These are phyloP conservation scores for Russula compacta DNA, from an alignment of 768 basidiomycete species.

Conservation along the genomic window DNA sequence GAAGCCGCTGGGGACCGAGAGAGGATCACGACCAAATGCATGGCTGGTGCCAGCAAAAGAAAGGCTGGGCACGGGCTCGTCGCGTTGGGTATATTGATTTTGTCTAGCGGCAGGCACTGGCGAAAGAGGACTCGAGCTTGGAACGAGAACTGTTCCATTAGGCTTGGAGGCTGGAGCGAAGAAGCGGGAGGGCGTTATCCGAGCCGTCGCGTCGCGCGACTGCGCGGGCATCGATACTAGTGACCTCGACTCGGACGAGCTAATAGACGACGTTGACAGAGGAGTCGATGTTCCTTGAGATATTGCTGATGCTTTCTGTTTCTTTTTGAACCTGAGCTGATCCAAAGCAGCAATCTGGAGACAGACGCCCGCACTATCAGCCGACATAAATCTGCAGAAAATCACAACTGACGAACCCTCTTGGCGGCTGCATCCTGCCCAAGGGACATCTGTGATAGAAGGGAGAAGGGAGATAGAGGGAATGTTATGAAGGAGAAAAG, in stretches of 20 bases:
- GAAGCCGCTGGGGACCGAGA: slow-evolving; percentile 13
- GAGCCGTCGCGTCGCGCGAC: slow-evolving; percentile 63
- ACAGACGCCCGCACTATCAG: slow-evolving; percentile 13
- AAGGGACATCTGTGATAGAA: slow-evolving; percentile 11
- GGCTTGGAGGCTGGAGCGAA: slow-evolving; percentile 42
- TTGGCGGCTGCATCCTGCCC: slow-evolving; percentile 16
- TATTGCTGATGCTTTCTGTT: slow-evolving; percentile 22
- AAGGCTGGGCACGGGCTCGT: slow-evolving; percentile 33
- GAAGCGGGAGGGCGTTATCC: slow-evolving; percentile 41
- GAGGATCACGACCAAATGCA: slow-evolving; percentile 3
- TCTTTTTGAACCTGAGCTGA: slow-evolving; percentile 42
- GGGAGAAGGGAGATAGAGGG: background rate
- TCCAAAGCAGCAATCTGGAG: slow-evolving; percentile 37
- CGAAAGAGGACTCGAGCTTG: slow-evolving; percentile 59
- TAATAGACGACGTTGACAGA: slow-evolving; percentile 20
- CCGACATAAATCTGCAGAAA: slow-evolving; percentile 23
- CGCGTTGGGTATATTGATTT: slow-evolving; percentile 33
- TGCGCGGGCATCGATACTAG: slow-evolving; percentile 43
- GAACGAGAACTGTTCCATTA: slow-evolving; percentile 57
- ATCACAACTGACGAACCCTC: slow-evolving; percentile 20
- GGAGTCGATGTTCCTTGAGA: slow-evolving; percentile 22
- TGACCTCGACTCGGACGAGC: slow-evolving; percentile 20
- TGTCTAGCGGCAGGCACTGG: slow-evolving; percentile 33
- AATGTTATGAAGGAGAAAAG: background rate
- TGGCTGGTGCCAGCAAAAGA: slow-evolving; percentile 31